Evolutionary conservation across 495 filamentous ascomycete genomes (phyloP).

Genomic region (Daldinia bambusicola): DNA sequence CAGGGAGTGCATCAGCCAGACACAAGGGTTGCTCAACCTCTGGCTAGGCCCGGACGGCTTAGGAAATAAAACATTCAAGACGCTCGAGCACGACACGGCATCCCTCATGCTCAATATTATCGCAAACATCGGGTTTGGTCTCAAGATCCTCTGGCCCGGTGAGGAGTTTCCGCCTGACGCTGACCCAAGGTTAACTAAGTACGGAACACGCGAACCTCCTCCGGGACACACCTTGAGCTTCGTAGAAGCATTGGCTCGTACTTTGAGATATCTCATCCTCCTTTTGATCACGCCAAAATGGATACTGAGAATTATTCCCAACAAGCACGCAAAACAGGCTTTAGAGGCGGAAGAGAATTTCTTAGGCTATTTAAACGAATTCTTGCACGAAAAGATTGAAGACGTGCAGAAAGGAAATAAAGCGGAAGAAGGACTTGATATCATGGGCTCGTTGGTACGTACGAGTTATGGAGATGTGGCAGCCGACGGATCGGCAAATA

Average conservation of each 20-base stretch:
- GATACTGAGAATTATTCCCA: constrained; percentile 62
- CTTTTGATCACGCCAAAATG: constrained; percentile 62
- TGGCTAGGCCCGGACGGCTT: constrained; percentile 57
- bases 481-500: constrained; percentile 10
- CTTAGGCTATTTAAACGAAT: constrained; percentile 71
- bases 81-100: constrained; percentile 69
- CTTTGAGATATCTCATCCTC: constrained; percentile 65
- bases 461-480: constrained; percentile 53
- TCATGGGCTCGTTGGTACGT: constrained; percentile 68
- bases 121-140: constrained; percentile 72
- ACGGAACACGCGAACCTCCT: constrained; percentile 56
- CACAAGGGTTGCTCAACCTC: constrained; percentile 62
- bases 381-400: constrained; percentile 64
- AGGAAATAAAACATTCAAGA: constrained; percentile 57
- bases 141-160: constrained; percentile 66
- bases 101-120: constrained; percentile 73
- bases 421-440: constrained; percentile 65
- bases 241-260: constrained; percentile 60
- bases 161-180: constrained; percentile 53
- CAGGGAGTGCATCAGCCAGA: constrained; percentile 66
- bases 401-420: constrained; percentile 59
- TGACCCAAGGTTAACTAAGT: constrained; percentile 55
- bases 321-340: constrained; percentile 58
- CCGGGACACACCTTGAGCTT: constrained; percentile 70
- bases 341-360: constrained; percentile 67